Percentiles rank a stretch among this genome's conserved stretches.
Conservation (phyloP, 768 basidiomycete species). For the Sarcodon sp. region DNA sequence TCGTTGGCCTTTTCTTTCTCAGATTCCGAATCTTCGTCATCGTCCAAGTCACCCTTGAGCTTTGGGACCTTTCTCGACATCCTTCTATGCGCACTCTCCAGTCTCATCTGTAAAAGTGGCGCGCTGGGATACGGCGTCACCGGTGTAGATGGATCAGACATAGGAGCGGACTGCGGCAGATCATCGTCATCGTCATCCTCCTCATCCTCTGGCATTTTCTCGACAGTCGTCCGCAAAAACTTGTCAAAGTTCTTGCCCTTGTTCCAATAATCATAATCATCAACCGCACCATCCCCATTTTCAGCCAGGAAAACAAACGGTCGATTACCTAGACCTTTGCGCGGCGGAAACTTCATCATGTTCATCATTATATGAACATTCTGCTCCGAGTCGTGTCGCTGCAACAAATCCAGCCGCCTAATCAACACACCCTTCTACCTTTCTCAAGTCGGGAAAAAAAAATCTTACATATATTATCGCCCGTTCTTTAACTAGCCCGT, state of each 20-base stretch:
- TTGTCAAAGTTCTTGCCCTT: neutral
- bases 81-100: neutral
- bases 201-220: neutral
- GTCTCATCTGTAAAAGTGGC: neutral
- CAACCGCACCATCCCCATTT: conserved; percentile 9
- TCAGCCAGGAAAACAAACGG: conserved; percentile 47
- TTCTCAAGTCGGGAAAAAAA: neutral
- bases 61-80: neutral
- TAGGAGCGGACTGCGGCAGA: neutral
- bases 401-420: neutral
- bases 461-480: conserved; percentile 53
- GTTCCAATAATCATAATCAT: neutral
- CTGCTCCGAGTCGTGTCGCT: conserved; percentile 41
- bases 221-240: neutral
- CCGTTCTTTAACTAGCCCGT: conserved; percentile 22
- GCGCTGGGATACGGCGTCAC: neutral
- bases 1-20: no score
- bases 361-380: conserved; percentile 57
- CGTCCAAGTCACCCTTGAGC: neutral
- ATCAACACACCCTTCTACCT: neutral
- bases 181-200: neutral
- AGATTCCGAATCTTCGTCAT: neutral
- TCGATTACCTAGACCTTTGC: conserved; percentile 46
- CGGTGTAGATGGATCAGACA: neutral
- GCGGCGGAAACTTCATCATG: conserved; percentile 31